Evolutionary conservation across 164 flowering plant genomes (phyloP).

Genomic region (Magnolia kwangsiensis): DNA sequence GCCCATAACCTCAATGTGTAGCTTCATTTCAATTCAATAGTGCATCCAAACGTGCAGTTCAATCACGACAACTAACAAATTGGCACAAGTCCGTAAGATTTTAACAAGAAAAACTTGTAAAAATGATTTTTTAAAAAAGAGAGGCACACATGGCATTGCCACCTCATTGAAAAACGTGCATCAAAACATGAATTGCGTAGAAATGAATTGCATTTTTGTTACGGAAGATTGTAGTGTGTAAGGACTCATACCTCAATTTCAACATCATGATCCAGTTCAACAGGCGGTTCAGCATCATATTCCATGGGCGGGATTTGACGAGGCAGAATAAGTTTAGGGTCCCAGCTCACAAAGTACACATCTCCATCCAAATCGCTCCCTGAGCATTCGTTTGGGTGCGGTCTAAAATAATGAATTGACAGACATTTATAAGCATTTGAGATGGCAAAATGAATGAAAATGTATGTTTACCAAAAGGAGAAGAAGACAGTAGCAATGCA

Average conservation of each 20-base stretch:
- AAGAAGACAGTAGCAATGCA: too few species aligned
- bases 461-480: too few species aligned
- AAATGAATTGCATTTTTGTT: background rate
- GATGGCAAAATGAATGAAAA: background rate
- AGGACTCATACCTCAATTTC: slow-evolving; percentile 26
- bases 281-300: slow-evolving; percentile 46
- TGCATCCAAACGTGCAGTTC: too few species aligned
- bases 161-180: too few species aligned
- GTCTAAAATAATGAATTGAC: slow-evolving; percentile 31
- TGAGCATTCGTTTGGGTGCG: slow-evolving; percentile 96
- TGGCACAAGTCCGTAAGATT: too few species aligned
- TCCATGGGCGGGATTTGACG: slow-evolving; percentile 61
- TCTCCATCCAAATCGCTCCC: slow-evolving; percentile 97
- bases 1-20: too few species aligned
- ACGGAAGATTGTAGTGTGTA: background rate
- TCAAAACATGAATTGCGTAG: background rate
- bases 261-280: slow-evolving; percentile 61
- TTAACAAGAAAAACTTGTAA: too few species aligned
- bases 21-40: too few species aligned
- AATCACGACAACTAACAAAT: too few species aligned
- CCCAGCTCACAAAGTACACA: slow-evolving; percentile 88
- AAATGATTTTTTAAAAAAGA: too few species aligned
- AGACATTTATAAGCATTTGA: background rate
- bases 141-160: too few species aligned
- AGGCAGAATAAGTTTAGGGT: slow-evolving; percentile 64